These are phyloP conservation scores for Manihot esculenta DNA, from an alignment of 441 rosid genomes.

Conservation along the genomic window DNA sequence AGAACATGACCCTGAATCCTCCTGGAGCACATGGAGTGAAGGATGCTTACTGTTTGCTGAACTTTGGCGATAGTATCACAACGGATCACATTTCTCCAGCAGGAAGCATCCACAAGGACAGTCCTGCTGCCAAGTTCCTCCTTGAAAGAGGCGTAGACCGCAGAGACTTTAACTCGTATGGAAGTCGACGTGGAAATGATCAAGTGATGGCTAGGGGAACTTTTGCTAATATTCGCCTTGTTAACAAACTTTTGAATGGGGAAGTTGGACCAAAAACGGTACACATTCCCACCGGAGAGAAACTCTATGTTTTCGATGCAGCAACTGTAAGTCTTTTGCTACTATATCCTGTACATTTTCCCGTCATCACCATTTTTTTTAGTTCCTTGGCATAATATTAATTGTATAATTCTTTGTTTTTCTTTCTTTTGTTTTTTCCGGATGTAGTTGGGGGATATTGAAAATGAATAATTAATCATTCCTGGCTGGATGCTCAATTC, in stretches of 20 bases:
- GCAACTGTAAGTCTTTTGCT: conserved; percentile 58
- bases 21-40: conserved; percentile 90
- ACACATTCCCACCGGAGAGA: conserved; percentile 95
- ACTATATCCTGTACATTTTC: conserved; percentile 3
- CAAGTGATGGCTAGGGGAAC: conserved; percentile 99
- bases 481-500: background rate
- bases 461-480: background rate
- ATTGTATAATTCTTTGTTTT: background rate
- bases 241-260: conserved; percentile 91
- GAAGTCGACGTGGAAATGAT: conserved; percentile 98
- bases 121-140: conserved; percentile 92
- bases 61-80: conserved; percentile 96
- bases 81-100: conserved; percentile 99
- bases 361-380: background rate
- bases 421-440: too few species aligned
- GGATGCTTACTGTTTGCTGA: conserved; percentile 94
- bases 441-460: background rate
- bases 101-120: conserved; percentile 94
- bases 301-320: conserved; percentile 85
- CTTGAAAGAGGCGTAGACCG: conserved; percentile 82
- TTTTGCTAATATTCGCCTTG: conserved; percentile 93
- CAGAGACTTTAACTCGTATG: conserved; percentile 92
- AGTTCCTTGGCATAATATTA: background rate
- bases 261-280: conserved; percentile 94
- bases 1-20: conserved; percentile 88